Conservation (phyloP, 139 green algal species). For the Coelastrella sp. region DNA sequence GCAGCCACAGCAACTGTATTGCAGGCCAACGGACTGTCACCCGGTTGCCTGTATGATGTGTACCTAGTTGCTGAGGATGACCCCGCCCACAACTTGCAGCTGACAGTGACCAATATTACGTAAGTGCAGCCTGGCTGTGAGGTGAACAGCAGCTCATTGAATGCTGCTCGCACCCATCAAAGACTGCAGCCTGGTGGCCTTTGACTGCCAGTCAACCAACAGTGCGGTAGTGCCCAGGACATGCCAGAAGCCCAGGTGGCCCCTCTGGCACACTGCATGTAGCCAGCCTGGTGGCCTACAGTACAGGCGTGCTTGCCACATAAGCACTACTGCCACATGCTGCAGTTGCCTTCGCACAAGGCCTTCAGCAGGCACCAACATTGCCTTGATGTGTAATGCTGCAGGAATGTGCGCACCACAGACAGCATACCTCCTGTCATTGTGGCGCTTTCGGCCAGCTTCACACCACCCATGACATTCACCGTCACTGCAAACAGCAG, state of each 20-base stretch:
- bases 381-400: background rate
- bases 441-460: slow-evolving; percentile 10
- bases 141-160: too few relatives aligned
- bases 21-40: background rate
- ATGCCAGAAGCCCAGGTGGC: too few relatives aligned
- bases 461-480: slow-evolving; percentile 34
- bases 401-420: slow-evolving; percentile 41
- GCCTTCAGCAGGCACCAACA: too few relatives aligned
- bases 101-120: slow-evolving; percentile 38
- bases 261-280: too few relatives aligned
- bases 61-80: slow-evolving; percentile 36
- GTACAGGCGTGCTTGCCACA: too few relatives aligned
- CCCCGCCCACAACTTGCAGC: slow-evolving; percentile 41
- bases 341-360: background rate
- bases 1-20: background rate
- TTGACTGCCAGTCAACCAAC: too few relatives aligned
- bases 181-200: too few relatives aligned
- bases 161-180: too few relatives aligned
- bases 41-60: slow-evolving; percentile 44
- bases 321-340: background rate
- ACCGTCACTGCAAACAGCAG: slow-evolving; percentile 29
- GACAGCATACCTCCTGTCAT: slow-evolving; percentile 49
- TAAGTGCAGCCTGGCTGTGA: background rate
- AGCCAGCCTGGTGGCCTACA: too few relatives aligned
- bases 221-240: too few relatives aligned